Conservation (phyloP, 75 land plant species). For the Isoetes taiwanensis region DNA sequence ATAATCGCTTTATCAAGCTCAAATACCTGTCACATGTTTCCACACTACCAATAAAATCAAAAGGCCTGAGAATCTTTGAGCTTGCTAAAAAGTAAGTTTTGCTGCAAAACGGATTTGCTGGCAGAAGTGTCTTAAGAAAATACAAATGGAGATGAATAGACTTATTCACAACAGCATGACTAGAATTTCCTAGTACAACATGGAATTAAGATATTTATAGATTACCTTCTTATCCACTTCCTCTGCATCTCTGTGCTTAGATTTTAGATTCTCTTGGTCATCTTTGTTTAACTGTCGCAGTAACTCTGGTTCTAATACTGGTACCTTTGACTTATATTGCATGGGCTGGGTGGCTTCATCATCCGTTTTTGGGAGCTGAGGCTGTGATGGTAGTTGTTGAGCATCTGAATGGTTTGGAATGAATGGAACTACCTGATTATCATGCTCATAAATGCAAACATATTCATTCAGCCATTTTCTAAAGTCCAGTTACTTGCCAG, state of each 20-base stretch:
- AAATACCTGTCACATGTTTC: no score
- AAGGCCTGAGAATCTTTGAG: no score
- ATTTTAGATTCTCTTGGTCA: slow-evolving; percentile 51
- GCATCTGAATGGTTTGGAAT: slow-evolving; percentile 28
- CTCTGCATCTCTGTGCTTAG: slow-evolving; percentile 40
- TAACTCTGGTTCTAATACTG: slow-evolving; percentile 33
- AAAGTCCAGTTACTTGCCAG: neutral
- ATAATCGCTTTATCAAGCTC: slow-evolving; percentile 51
- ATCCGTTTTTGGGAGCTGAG: slow-evolving; percentile 14
- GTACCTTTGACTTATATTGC: slow-evolving; percentile 39
- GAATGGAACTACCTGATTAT: no score
- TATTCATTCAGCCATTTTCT: neutral
- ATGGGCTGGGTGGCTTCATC: slow-evolving; percentile 10
- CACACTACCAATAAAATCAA: no score
- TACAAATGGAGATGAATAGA: no score
- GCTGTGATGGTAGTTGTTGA: slow-evolving; percentile 10
- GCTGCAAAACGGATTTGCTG: no score
- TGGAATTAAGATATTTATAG: no score
- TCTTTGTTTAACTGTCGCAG: slow-evolving; percentile 54
- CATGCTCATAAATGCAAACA: neutral
- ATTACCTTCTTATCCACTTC: slow-evolving; percentile 68
- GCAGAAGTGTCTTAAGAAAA: no score
- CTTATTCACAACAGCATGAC: no score
- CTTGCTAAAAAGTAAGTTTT: no score
- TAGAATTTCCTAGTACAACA: no score